Evolutionary conservation across 2,329 filamentous ascomycete species (phyloP).

Genomic region (Beauveria bassiana): DNA sequence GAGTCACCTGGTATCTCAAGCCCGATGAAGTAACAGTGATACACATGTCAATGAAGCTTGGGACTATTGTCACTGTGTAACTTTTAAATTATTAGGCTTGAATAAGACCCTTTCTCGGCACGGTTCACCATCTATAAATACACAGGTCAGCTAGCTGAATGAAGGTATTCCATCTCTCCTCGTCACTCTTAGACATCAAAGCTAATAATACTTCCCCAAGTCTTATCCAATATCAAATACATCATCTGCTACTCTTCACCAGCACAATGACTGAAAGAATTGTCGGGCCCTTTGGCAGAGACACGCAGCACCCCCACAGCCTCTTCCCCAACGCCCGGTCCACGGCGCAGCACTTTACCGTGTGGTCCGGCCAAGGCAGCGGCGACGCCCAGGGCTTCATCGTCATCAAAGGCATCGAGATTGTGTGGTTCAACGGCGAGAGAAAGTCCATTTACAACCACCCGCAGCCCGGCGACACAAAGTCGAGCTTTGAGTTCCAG

Average conservation of each 20-base stretch:
- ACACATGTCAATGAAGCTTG: too few species aligned
- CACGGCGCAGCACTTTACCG: not conserved
- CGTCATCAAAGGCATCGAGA: not conserved
- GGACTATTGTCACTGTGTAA: too few species aligned
- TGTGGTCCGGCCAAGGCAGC: not conserved
- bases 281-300: not conserved
- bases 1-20: too few species aligned
- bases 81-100: too few species aligned
- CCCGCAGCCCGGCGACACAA: not conserved
- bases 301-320: not conserved
- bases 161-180: too few species aligned
- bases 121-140: too few species aligned
- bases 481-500: not conserved
- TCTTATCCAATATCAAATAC: not conserved
- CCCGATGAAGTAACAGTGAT: too few species aligned
- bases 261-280: not conserved
- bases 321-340: not conserved
- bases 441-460: not conserved
- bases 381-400: not conserved
- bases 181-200: not conserved
- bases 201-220: not conserved
- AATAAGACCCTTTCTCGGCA: too few species aligned
- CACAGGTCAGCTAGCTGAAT: too few species aligned
- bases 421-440: not conserved
- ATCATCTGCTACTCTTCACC: too few species aligned